phyloP scores from a whole-genome alignment of 495 filamentous ascomycete genomes.

The Podospora tetraspora region DNA sequence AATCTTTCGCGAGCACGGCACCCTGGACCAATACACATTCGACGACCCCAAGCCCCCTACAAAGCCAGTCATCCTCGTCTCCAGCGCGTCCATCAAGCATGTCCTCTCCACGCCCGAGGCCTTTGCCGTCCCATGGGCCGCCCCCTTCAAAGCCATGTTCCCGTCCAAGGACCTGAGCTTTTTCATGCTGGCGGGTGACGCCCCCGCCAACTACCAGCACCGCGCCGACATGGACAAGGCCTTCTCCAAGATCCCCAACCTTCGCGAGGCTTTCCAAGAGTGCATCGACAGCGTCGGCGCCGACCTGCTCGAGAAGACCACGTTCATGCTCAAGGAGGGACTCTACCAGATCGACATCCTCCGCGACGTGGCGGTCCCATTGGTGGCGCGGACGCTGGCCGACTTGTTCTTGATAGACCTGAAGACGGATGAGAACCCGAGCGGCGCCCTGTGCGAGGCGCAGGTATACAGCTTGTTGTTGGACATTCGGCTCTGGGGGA shows the following conservation, averaged over 20 bases:
- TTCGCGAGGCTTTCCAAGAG: conserved; percentile 36
- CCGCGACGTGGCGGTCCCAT: conserved; percentile 58
- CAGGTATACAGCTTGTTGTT: conserved; percentile 57
- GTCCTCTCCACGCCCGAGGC: conserved; percentile 8
- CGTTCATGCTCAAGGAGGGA: conserved; percentile 44
- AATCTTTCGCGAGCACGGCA: conserved; percentile 59
- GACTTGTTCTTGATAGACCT: conserved; percentile 60
- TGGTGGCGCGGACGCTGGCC: conserved; percentile 29
- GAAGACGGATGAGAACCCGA: conserved; percentile 55
- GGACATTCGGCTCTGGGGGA: conserved; percentile 57
- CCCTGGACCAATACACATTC: conserved; percentile 56
- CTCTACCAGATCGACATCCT: conserved; percentile 67
- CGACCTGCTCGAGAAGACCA: conserved; percentile 56
- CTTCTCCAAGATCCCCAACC: conserved; percentile 9
- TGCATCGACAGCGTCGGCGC: conserved; percentile 57
- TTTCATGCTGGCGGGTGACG: conserved; percentile 18
- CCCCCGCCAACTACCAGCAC: conserved; percentile 11
- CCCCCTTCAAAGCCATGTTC: conserved; percentile 8
- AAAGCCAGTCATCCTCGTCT: conserved; percentile 5
- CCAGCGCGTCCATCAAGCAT: conserved; percentile 5
- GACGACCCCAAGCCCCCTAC: conserved; percentile 33
- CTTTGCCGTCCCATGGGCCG: conserved; percentile 13
- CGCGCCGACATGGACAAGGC: conserved; percentile 12
- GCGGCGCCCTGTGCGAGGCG: conserved; percentile 50
- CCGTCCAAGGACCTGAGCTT: conserved; percentile 13